These are phyloP conservation scores for Talaromyces sp. DNA, from an alignment of 2,329 filamentous ascomycete species.

Conservation along the genomic window DNA sequence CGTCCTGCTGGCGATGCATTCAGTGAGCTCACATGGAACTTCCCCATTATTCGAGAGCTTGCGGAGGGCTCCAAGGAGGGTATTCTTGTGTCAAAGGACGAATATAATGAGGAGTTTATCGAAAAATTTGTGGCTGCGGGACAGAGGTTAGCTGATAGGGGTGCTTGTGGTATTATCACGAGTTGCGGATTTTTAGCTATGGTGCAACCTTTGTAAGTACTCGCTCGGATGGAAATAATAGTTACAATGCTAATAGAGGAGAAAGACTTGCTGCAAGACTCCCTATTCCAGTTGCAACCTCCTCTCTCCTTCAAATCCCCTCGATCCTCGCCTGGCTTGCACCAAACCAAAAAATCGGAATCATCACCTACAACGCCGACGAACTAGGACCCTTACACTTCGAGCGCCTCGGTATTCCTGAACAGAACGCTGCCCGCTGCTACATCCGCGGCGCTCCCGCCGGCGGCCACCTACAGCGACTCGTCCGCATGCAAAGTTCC, in stretches of 20 bases:
- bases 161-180: constrained; percentile 40
- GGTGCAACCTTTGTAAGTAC: constrained; percentile 33
- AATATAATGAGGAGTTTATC: constrained; percentile 36
- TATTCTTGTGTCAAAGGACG: constrained; percentile 31
- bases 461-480: constrained; percentile 7
- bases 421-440: constrained; percentile 18
- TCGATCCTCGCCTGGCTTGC: constrained; percentile 31
- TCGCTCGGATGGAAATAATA: too few species aligned
- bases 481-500: constrained; percentile 4
- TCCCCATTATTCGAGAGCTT: constrained; percentile 39
- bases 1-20: constrained; percentile 40
- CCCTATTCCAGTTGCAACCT: constrained; percentile 40
- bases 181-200: constrained; percentile 44
- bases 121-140: constrained; percentile 38
- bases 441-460: constrained; percentile 27
- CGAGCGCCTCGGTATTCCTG: constrained; percentile 23
- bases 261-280: constrained; percentile 32
- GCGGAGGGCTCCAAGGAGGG: constrained; percentile 33
- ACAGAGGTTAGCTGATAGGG: constrained; percentile 33
- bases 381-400: constrained; percentile 24
- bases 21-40: constrained; percentile 39
- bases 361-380: constrained; percentile 35
- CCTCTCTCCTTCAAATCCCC: constrained; percentile 38
- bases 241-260: constrained; percentile 12
- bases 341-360: constrained; percentile 27